Base-by-base conservation (phyloP, 2,329 filamentous ascomycete genomes). In the Colletotrichum lindemuthianum region DNA sequence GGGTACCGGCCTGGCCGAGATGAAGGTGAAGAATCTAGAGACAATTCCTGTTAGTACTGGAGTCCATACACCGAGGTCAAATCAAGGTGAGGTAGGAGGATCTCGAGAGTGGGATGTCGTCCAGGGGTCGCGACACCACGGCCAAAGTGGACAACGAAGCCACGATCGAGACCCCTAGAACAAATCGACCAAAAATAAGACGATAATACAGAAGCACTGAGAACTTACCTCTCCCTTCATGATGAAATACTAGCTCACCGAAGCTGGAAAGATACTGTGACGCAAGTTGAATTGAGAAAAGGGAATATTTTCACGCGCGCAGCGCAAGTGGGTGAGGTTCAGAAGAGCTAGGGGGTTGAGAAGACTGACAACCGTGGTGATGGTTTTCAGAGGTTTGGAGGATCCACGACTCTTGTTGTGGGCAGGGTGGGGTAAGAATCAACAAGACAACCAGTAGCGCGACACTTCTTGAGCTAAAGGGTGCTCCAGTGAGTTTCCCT, bases 1-100 rank as follows among this genome's bases (percentile, higher is more conserved):
- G 89, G 75, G 84, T 87, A 80, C 89, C 89, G 81, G 89, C 89
- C 84, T 91, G 86, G 77, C 86, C 86, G 72, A 88, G 77, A 76
- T 88, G 86, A 75, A 88, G 79, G 79, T 88, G 86, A 79, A 88
- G 82, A 78, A 88, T 84, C 86, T 88, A 67, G 57, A 53, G 63
- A 43, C 8, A 32, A 60, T 39, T 47, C 16, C n/a, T 15, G 15
- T 59, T 15, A 69, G 37, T 45, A 49, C 43, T 56, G 47, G 52
- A 61, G 51, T 40, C 15, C 24, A 24, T 24, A 24, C 24, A 24
- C 24, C 15, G 12, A 51, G 45, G 47, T 54, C 63, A 50, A 54
- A 43, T 55, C 51, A 54, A 54, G 45, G 32, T 16, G 15, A 53
- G 44, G 57, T 41, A 15, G 34, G 40, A 34, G 36, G 32, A 45